These are phyloP conservation scores for Malus orientalis DNA, from an alignment of 306 rosid species.

Conservation along the genomic window DNA sequence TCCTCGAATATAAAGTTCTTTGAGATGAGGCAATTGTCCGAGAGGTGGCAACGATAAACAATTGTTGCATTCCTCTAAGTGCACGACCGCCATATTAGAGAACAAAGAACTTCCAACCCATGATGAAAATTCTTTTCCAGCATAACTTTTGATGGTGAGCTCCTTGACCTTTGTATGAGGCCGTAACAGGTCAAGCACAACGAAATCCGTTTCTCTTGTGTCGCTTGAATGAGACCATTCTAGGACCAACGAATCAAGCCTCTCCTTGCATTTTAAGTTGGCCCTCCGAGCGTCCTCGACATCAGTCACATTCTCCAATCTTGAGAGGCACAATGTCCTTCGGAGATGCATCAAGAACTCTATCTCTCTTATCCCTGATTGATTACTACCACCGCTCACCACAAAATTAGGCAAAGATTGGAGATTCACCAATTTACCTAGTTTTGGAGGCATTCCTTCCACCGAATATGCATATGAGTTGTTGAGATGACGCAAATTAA, in stretches of 20 bases:
- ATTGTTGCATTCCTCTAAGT: background rate
- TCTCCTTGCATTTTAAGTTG: background rate
- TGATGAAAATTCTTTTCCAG: background rate
- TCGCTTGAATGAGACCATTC: background rate
- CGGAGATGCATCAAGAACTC: background rate
- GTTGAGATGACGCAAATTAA: background rate
- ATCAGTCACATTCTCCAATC: background rate
- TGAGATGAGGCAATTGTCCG: slow-evolving; percentile 13
- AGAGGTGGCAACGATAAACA: background rate
- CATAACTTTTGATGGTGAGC: background rate
- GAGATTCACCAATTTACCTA: background rate
- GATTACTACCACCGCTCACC: background rate
- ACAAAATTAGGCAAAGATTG: background rate
- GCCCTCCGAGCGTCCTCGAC: background rate
- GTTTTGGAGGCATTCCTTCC: background rate
- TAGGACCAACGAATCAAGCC: background rate
- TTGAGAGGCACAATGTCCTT: background rate
- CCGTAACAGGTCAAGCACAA: background rate
- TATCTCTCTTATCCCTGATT: background rate
- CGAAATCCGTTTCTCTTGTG: background rate
- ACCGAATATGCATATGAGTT: accelerated
- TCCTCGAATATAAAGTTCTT: background rate
- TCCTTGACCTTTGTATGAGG: background rate
- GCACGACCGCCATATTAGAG: background rate
- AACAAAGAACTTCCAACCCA: background rate